These are phyloP conservation scores for Ophiostoma pallidulum DNA, from an alignment of 2,329 filamentous ascomycete genomes.

Conservation along the genomic window DNA sequence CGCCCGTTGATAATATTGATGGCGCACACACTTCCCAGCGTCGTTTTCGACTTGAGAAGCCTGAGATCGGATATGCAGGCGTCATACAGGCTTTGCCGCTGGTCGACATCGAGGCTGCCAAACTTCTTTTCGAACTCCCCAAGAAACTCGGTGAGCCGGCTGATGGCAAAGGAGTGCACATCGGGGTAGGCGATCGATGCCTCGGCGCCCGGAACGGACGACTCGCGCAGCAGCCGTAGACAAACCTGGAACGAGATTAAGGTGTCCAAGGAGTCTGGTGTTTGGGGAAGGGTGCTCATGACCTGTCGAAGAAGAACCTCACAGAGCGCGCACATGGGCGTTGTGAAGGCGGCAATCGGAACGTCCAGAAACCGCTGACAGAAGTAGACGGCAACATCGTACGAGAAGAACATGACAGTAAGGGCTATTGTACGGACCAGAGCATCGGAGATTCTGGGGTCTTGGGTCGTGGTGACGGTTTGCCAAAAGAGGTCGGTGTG, in stretches of 20 bases:
- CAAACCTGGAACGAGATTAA: slow-evolving; percentile 41
- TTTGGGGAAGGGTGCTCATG: slow-evolving; percentile 28
- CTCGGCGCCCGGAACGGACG: slow-evolving; percentile 46
- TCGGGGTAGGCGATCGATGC: slow-evolving; percentile 49
- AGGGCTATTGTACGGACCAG: slow-evolving; percentile 55
- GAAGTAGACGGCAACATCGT: slow-evolving; percentile 49
- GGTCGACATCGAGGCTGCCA: slow-evolving; percentile 42
- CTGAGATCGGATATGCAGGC: slow-evolving; percentile 61
- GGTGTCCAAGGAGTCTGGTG: slow-evolving; percentile 20
- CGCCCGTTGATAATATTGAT: slow-evolving; percentile 42
- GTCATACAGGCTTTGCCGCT: slow-evolving; percentile 53
- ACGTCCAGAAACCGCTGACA: slow-evolving; percentile 60
- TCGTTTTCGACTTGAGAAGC: slow-evolving; percentile 49
- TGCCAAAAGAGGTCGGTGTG: slow-evolving; percentile 80
- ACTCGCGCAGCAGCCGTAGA: slow-evolving; percentile 62
- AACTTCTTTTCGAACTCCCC: too few species aligned
- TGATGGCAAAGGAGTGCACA: slow-evolving; percentile 53
- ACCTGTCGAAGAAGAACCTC: slow-evolving; percentile 44
- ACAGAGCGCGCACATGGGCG: slow-evolving; percentile 52
- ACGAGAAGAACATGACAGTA: slow-evolving; percentile 40
- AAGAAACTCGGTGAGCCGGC: slow-evolving; percentile 53
- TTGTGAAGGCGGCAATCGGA: slow-evolving; percentile 53
- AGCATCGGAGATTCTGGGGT: slow-evolving; percentile 75
- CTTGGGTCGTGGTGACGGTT: slow-evolving; percentile 69
- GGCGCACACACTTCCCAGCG: slow-evolving; percentile 64